Evolutionary conservation across 2,329 filamentous ascomycete species (phyloP).

Genomic region (Hymenoscyphus infarciens): DNA sequence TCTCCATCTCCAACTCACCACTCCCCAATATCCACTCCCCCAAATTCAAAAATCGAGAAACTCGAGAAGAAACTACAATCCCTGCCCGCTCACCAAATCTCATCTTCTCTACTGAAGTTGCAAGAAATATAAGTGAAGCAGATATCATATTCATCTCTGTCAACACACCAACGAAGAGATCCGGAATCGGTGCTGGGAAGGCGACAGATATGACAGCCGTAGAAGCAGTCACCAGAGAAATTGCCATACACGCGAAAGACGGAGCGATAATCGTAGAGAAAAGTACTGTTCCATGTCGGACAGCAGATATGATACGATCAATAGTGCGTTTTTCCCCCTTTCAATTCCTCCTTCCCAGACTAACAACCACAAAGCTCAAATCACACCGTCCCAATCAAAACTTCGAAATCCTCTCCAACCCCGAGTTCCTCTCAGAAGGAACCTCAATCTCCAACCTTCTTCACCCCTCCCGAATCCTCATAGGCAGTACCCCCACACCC

Average conservation of each 20-base stretch:
- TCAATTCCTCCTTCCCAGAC: not conserved
- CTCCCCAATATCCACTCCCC: not conserved
- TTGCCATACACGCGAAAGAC: conserved; percentile 62
- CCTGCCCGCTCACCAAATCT: conserved; percentile 59
- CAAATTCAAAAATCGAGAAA: not conserved
- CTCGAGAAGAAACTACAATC: conserved; percentile 33
- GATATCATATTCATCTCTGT: conserved; percentile 74
- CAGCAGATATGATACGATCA: conserved; percentile 64
- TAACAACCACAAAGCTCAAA: conserved; percentile 42
- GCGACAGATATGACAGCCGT: conserved; percentile 71
- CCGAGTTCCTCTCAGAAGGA: conserved; percentile 76
- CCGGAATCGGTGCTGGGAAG: conserved; percentile 64
- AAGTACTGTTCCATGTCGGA: conserved; percentile 74
- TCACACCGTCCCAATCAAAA: conserved; percentile 58
- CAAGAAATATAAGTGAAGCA: conserved; percentile 58
- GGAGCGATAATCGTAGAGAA: conserved; percentile 78
- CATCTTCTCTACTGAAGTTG: conserved; percentile 68
- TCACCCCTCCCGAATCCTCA: conserved; percentile 68
- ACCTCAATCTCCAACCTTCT: conserved; percentile 71
- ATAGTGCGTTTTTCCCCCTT: conserved; percentile 48
- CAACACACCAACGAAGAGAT: conserved; percentile 74
- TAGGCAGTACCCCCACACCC: conserved; percentile 62
- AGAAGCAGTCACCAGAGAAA: conserved; percentile 64
- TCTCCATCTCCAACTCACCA: conserved; percentile 37
- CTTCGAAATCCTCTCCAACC: conserved; percentile 77